Conservation (phyloP, 2,329 filamentous ascomycete genomes). For the Epichloe aotearoae region DNA sequence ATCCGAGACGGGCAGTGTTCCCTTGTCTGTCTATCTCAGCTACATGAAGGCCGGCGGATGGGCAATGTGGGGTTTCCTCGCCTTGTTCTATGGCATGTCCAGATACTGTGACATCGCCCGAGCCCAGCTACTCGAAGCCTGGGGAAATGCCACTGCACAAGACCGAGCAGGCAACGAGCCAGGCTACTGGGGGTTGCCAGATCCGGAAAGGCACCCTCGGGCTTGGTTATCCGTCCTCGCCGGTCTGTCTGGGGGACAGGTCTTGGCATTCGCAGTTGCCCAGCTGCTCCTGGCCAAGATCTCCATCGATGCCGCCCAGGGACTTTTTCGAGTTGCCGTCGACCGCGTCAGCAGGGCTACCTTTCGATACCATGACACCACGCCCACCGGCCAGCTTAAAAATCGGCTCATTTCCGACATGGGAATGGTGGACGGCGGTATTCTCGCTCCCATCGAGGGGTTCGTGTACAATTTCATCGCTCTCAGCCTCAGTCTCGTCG, state of each 20-base stretch:
- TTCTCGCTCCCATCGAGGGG: constrained; percentile 58
- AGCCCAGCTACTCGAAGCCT: constrained; percentile 74
- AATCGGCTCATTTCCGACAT: constrained; percentile 87
- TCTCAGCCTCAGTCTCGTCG: constrained; percentile 58
- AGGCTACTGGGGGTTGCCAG: constrained; percentile 32
- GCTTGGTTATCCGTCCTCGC: constrained; percentile 67
- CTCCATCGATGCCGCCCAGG: constrained; percentile 63
- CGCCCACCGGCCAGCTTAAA: constrained; percentile 80
- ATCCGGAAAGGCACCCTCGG: constrained; percentile 50
- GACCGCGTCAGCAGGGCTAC: constrained; percentile 62
- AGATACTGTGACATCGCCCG: constrained; percentile 52
- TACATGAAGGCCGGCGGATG: constrained; percentile 74
- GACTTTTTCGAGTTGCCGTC: constrained; percentile 62
- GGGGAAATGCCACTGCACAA: constrained; percentile 50
- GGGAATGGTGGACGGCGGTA: constrained; percentile 76
- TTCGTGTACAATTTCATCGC: constrained; percentile 59
- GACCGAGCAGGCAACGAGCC: not conserved
- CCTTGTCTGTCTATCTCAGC: constrained; percentile 65
- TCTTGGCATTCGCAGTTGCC: constrained; percentile 45
- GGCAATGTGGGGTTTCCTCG: constrained; percentile 55
- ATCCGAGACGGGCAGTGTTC: constrained; percentile 51
- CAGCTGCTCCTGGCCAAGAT: constrained; percentile 62
- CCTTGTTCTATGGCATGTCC: constrained; percentile 49
- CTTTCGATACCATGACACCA: constrained; percentile 85
- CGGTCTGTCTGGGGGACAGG: constrained; percentile 46